These are phyloP conservation scores for Saturnispora serradocipensis DNA, from an alignment of 805 yeast species.

Conservation along the genomic window DNA sequence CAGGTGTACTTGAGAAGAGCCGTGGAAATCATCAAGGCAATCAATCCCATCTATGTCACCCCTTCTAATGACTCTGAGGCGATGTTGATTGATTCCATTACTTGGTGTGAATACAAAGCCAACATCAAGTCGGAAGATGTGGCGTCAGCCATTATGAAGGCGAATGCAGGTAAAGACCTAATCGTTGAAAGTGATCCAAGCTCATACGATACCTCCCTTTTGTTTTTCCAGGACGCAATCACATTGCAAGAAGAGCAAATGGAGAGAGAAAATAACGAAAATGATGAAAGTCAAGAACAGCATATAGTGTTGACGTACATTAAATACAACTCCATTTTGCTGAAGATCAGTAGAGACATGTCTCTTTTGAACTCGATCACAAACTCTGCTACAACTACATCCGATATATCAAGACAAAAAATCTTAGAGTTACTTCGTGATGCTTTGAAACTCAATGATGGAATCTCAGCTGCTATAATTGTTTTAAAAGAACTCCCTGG, in stretches of 20 bases:
- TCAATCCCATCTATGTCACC: conserved; percentile 32
- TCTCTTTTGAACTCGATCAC: conserved; percentile 29
- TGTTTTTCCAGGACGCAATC: conserved; percentile 63
- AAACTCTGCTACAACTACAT: conserved; percentile 20
- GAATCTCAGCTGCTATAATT: conserved; percentile 42
- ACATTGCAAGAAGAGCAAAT: conserved; percentile 50
- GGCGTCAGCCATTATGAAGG: conserved; percentile 46
- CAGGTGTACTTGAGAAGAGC: conserved; percentile 31
- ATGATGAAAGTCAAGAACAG: conserved; percentile 53
- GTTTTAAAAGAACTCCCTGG: conserved; percentile 81
- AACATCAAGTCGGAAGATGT: conserved; percentile 60
- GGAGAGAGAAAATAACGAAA: conserved; percentile 35
- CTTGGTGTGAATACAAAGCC: conserved; percentile 53
- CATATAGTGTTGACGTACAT: conserved; percentile 71
- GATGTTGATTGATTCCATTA: conserved; percentile 25
- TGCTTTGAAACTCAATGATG: conserved; percentile 39
- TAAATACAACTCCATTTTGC: conserved; percentile 54
- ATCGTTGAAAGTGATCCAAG: conserved; percentile 31
- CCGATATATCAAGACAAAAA: conserved; percentile 17
- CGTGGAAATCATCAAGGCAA: conserved; percentile 27
- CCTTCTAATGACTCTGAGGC: conserved; percentile 15
- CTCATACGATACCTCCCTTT: conserved; percentile 47
- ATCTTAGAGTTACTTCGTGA: conserved; percentile 32
- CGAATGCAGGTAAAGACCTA: conserved; percentile 24
- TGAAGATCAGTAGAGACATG: conserved; percentile 66